Evolutionary conservation across 306 rosid genomes (phyloP), one percentile per base, ranked within the genome.

Genomic region (Phaseolus lunatus): DNA sequence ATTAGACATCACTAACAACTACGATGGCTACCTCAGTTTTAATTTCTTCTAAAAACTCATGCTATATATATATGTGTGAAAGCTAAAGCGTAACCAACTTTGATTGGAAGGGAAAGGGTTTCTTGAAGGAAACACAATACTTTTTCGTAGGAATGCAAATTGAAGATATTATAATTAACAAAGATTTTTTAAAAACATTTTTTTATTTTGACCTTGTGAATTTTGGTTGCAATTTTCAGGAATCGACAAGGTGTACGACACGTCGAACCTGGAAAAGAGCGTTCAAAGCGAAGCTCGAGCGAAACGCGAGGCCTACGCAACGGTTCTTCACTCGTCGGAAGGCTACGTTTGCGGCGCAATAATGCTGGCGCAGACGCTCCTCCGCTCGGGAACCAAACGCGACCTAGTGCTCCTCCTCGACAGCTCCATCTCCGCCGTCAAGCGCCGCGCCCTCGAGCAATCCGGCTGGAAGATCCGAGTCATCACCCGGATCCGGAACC

Each of bases 281-380:
- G 82, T 81, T 2, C 53, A 72, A 70, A 87, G 76, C 49, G 77
- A 15, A 33, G 67, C 48, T 1, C 72, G 78, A 44, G 80, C 85
- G 3, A 88, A 85, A 76, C 90, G 90, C 63, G 96, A 95, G 74
- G 99, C 99, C 24, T 95, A 95, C 76, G 99, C 88, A 9, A 89
- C 97, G 0, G 91, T 95, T 3, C 88, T 95, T 31, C 99, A 95
- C 77, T 92, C 99, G 5, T 79, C 90, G 0, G 96, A 87, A 13
- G 12, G 84, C 39, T 95, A 95, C 70, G 97, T 92, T 3, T 95
- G 99, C 14, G 99, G 99, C 7, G 97, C 99, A 79, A 92, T 92
- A 66, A 80, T 90, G 1, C 67, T 95, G 0, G 99, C 99, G 0
- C 96, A 88, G 16, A 92, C 96, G 80, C 97, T 95, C 63, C 85